phyloP scores from a whole-genome alignment of 768 basidiomycete genomes.

The Boletus tylopilopsis region DNA sequence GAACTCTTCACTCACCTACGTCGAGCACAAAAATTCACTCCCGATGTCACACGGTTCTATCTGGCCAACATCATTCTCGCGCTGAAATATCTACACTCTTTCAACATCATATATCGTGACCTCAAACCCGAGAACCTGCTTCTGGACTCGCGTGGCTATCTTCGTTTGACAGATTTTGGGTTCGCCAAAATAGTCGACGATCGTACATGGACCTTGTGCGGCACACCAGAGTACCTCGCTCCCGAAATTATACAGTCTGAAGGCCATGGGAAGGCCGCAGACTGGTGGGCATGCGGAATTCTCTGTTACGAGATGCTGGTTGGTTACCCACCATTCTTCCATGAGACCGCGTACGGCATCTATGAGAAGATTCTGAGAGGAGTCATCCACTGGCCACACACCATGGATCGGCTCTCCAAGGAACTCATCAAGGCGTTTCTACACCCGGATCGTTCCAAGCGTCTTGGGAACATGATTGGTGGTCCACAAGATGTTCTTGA shows the following conservation, averaged over 20 bases:
- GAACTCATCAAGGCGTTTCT: slow-evolving; percentile 87
- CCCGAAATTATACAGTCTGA: slow-evolving; percentile 98
- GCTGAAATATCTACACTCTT: slow-evolving; percentile 89
- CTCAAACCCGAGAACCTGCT: slow-evolving; percentile 99
- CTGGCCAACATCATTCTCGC: slow-evolving; percentile 95
- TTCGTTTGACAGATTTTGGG: slow-evolving; percentile 95
- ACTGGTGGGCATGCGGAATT: slow-evolving; percentile 99
- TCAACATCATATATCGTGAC: slow-evolving; percentile 98
- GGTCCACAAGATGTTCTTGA: slow-evolving; percentile 88
- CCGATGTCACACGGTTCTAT: slow-evolving; percentile 98
- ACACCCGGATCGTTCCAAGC: slow-evolving; percentile 86
- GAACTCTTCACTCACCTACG: slow-evolving; percentile 97
- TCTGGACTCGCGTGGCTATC: slow-evolving; percentile 87
- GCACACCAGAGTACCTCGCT: slow-evolving; percentile 94
- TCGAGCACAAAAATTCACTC: slow-evolving; percentile 89
- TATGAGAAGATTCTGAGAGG: slow-evolving; percentile 96
- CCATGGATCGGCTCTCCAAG: slow-evolving; percentile 84
- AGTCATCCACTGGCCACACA: slow-evolving; percentile 85
- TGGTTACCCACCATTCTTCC: slow-evolving; percentile 97
- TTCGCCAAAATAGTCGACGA: slow-evolving; percentile 98
- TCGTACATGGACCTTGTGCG: slow-evolving; percentile 96
- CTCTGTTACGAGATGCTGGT: slow-evolving; percentile 99
- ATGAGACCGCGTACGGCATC: slow-evolving; percentile 96
- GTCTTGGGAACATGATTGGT: slow-evolving; percentile 89
- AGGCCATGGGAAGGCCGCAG: slow-evolving; percentile 96